Base-by-base conservation (phyloP, 768 basidiomycete genomes). In the Suillus fuscotomentosus region DNA sequence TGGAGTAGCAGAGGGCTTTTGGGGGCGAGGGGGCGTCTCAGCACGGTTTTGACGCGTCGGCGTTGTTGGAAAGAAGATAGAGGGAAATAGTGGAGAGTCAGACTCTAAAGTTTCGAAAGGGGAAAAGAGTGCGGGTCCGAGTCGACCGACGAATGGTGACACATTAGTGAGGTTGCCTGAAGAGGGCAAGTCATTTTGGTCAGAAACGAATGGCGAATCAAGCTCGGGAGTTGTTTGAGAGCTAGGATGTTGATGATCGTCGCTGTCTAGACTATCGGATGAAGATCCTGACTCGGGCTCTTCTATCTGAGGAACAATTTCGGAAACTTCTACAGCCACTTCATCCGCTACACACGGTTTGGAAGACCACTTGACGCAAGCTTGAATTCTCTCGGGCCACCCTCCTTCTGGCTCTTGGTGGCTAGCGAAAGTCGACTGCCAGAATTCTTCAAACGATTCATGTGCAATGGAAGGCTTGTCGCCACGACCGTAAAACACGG, bases 391-490 rank as follows among this genome's bases (percentile, higher is more conserved):
- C 36, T 77, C 75, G 0, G 88, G 82, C 88, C 89, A 92, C 6
- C 84, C 86, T 2, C 70, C 70, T 15, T 71, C 65, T 0, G 88
- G 87, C 27, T 78, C 74, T 3, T 77, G 66, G 27, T 78, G 42
- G 2, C 72, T 60, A 13, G 78, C 78, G 65, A 81, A 90, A 3
- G 80, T 78, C 2, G 77, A 68, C 17, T 79, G 72, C 91, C 91
- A 92, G 70, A 88, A 89, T 38, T 84, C 84, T 8, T 71, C 71
- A 70, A 93, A 91, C 3, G 86, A 80, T 7, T 85, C 83, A 14
- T 74, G 72, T 4, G 82, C 77, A 3, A 78, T 71, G 0, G 67
- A 68, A 3, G 83, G 81, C 61, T 84, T 86, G 59, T 83, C 81
- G 8, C 71, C 62, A 5, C 86, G 81, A 17, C 86, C 83, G 38